Percentiles rank a stretch among this genome's conserved stretches.
Conservation (phyloP, 345 rosid genomes). For the Trapa incisa region DNA sequence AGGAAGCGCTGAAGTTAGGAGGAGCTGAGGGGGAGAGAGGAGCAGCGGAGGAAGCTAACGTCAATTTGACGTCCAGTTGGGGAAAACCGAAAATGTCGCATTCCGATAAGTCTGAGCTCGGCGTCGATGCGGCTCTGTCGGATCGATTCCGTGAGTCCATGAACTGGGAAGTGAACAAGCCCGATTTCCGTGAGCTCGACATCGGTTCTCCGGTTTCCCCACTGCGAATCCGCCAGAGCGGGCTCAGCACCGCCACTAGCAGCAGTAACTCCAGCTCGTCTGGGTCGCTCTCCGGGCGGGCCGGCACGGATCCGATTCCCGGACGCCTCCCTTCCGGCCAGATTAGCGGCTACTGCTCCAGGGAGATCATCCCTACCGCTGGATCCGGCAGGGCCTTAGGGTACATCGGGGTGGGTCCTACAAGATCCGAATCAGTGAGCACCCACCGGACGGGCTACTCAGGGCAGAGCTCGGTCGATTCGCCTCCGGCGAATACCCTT, state of each 20-base stretch:
- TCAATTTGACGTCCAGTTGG: not conserved
- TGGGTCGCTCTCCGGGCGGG: slow-evolving; percentile 62
- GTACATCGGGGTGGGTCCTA: slow-evolving; percentile 20
- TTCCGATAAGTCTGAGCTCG: slow-evolving; percentile 35
- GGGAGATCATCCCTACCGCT: slow-evolving; percentile 45
- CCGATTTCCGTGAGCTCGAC: slow-evolving; percentile 68
- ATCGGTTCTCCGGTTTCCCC: slow-evolving; percentile 91
- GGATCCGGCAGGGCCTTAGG: slow-evolving; percentile 15
- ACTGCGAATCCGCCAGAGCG: slow-evolving; percentile 38
- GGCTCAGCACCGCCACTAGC: slow-evolving; percentile 26
- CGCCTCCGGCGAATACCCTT: slow-evolving; percentile 40
- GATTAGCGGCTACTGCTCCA: slow-evolving; percentile 20
- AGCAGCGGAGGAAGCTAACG: not conserved
- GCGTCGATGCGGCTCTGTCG: slow-evolving; percentile 14
- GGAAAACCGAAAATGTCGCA: slow-evolving; percentile 36
- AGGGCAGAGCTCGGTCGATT: slow-evolving; percentile 38
- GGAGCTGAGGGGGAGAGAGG: not conserved
- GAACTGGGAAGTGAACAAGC: slow-evolving; percentile 53
- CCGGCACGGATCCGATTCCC: slow-evolving; percentile 15
- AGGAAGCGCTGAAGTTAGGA: not conserved
- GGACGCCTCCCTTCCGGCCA: slow-evolving; percentile 35
- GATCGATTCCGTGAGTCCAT: slow-evolving; percentile 34
- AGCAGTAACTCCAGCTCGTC: slow-evolving; percentile 72
- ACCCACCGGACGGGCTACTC: slow-evolving; percentile 32
- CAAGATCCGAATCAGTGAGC: slow-evolving; percentile 37